These are phyloP conservation scores for Clonostachys byssicola DNA, from an alignment of 2,329 filamentous ascomycete species.

Conservation along the genomic window DNA sequence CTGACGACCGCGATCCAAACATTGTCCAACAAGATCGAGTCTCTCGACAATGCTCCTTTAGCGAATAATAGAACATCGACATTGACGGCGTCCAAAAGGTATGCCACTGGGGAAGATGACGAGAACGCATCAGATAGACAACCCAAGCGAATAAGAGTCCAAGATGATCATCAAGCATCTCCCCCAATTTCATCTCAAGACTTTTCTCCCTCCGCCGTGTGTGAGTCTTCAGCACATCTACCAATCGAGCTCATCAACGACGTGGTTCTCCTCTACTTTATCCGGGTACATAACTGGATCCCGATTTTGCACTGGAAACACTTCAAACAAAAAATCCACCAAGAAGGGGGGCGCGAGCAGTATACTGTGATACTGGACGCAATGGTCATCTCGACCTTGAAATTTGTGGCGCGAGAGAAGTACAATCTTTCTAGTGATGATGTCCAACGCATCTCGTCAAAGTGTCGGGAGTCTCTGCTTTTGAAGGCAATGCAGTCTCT, in stretches of 20 bases:
- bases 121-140: too few species aligned
- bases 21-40: background rate
- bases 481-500: slow-evolving; percentile 20
- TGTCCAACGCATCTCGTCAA: background rate
- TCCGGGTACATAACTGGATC: background rate
- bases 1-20: background rate
- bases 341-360: background rate
- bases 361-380: background rate
- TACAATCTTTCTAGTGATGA: background rate
- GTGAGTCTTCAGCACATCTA: background rate
- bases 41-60: background rate
- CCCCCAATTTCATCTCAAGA: too few species aligned
- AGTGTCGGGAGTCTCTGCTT: background rate
- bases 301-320: background rate
- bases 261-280: background rate
- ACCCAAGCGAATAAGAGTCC: too few species aligned
- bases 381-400: background rate
- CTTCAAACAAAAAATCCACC: background rate
- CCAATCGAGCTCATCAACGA: background rate
- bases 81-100: too few species aligned
- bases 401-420: background rate
- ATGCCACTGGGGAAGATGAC: too few species aligned
- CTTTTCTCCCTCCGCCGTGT: too few species aligned
- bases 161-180: too few species aligned
- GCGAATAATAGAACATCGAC: too few species aligned